These are phyloP conservation scores for Comarum palustre DNA, from an alignment of 306 rosid species.

Conservation along the genomic window DNA sequence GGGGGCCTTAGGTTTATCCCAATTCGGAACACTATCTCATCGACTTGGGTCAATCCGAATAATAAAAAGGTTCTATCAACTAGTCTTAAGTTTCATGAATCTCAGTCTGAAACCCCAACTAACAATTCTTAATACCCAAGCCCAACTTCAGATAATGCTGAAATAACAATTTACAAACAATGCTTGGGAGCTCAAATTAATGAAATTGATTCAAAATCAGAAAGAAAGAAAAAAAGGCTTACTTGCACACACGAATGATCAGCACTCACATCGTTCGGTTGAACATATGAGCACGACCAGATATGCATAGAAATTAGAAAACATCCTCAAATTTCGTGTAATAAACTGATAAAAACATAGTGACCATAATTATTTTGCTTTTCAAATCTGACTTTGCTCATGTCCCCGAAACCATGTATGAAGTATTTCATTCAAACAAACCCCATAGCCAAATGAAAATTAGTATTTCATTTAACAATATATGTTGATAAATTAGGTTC, in stretches of 20 bases:
- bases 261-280: background rate
- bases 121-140: background rate
- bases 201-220: background rate
- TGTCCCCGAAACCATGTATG: slow-evolving; percentile 20
- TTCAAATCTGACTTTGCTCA: slow-evolving; percentile 23
- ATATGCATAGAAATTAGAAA: background rate
- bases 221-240: background rate
- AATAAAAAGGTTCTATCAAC: no score
- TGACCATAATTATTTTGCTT: slow-evolving; percentile 8
- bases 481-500: slow-evolving; percentile 27
- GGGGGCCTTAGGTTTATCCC: no score
- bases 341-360: background rate
- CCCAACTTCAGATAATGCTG: background rate
- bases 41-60: no score
- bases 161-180: background rate
- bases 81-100: background rate
- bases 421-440: slow-evolving; percentile 28
- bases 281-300: background rate
- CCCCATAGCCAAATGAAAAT: slow-evolving; percentile 30
- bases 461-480: slow-evolving; percentile 28
- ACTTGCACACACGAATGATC: background rate
- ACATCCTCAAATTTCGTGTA: background rate
- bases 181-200: background rate
- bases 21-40: no score
- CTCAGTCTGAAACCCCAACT: background rate